phyloP scores from a whole-genome alignment of 768 basidiomycete genomes.

The Suillus clintonianus region DNA sequence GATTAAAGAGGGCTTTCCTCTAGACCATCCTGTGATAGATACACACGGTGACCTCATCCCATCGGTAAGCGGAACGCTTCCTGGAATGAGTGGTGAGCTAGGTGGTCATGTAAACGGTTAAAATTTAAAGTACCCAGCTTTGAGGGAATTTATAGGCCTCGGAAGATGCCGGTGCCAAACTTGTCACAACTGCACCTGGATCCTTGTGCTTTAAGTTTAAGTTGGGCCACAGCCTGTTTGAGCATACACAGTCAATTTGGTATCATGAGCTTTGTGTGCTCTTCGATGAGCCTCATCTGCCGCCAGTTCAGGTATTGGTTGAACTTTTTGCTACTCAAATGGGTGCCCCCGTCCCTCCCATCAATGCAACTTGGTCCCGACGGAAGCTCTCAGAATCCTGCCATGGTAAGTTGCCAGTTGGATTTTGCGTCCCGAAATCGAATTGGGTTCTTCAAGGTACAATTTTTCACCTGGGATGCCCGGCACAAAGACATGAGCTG shows the following conservation, averaged over 20 bases:
- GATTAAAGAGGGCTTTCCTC: conserved; percentile 80
- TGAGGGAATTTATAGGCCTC: conserved; percentile 1
- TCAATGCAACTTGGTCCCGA: conserved; percentile 65
- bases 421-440: neutral
- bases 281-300: conserved; percentile 10
- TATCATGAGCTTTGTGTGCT: neutral
- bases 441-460: conserved; percentile 45
- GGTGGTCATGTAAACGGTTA: conserved; percentile 47
- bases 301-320: conserved; percentile 19
- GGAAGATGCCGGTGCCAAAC: neutral
- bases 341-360: conserved; percentile 44
- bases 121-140: neutral
- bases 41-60: conserved; percentile 44
- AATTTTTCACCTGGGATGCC: conserved; percentile 86
- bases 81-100: conserved; percentile 44
- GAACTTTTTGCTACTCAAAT: conserved; percentile 22
- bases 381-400: conserved; percentile 49
- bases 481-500: conserved; percentile 61
- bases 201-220: neutral
- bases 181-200: too few species aligned
- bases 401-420: conserved; percentile 55
- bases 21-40: conserved; percentile 44
- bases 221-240: neutral
- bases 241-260: neutral
- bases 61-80: conserved; percentile 63